A percentile compares a stretch with the other conserved stretches of the same genome.
Conservation (phyloP, 768 basidiomycete genomes). For the Tricholoma hemisulphureum region DNA sequence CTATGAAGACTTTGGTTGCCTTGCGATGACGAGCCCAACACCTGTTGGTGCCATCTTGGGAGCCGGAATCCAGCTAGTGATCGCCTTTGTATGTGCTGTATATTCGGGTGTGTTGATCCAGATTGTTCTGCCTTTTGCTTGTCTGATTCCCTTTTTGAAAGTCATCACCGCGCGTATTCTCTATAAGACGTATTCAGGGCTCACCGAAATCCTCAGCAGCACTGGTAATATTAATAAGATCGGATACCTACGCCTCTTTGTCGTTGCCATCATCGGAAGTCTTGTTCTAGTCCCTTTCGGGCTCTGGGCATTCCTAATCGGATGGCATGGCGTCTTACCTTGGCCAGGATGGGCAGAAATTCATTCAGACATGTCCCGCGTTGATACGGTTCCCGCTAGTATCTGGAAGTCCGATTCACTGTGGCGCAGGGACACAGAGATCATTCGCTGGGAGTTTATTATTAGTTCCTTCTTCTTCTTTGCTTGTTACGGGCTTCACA, state of each 20-base stretch:
- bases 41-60: constrained; percentile 43
- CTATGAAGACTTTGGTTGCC: constrained; percentile 57
- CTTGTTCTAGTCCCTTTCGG: not conserved
- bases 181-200: constrained; percentile 27
- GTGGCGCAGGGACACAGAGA: constrained; percentile 29
- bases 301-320: not conserved
- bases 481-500: constrained; percentile 62
- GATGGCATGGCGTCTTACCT: not conserved
- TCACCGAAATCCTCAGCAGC: constrained; percentile 1
- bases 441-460: constrained; percentile 47
- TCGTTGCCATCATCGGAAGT: constrained; percentile 39
- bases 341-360: constrained; percentile 8
- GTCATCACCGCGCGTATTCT: constrained; percentile 40
- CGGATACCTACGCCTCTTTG: constrained; percentile 60
- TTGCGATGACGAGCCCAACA: constrained; percentile 47
- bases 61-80: constrained; percentile 35
- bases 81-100: constrained; percentile 38
- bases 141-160: constrained; percentile 1
- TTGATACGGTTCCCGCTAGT: constrained; percentile 40
- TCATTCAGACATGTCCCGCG: constrained; percentile 48
- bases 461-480: constrained; percentile 59
- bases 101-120: constrained; percentile 31
- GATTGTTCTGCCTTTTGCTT: not conserved
- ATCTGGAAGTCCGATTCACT: constrained; percentile 39
- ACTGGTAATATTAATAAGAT: constrained; percentile 41